Base-by-base conservation (phyloP, 139 green algal species). In the Nannochloris sp. region DNA sequence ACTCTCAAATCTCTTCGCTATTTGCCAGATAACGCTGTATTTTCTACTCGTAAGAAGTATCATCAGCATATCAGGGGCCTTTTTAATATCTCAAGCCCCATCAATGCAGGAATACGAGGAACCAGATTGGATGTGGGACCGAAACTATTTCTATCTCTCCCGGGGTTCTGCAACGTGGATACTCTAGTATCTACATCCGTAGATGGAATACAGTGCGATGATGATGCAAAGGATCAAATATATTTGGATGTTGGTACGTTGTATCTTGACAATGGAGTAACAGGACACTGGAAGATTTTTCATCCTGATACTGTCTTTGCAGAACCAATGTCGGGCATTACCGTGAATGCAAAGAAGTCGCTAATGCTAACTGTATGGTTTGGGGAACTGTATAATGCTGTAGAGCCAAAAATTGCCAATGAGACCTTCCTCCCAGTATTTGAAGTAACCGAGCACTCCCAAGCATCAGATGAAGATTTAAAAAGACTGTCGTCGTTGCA, bases 371-470 rank as follows among this genome's bases (percentile, higher is more conserved):
- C 63, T 63, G 68, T 20, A 43, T 69, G 69, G 62, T 79, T 69
- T 66, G 59, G 72, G 16, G 26, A 26, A 5, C 50, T 26, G 59
- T 81, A 68, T 68, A 14, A n/a, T 30, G 45, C 49, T 13, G 50
- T 85, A 1, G 78, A 85, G 14, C 58, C 62, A 4, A 8, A 13
- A 2, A 25, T 70, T n/a, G 57, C 80, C 17, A 59, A 62, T n/a
- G 57, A 69, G n/a, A 83, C 77, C 1, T 72, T 63, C 49, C 62
- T 85, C 17, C 79, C 79, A 23, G 74, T 85, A n/a, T 82, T 85
- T 50, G 82, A 79, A 79, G 73, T 59, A 4, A 64, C 85, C 11
- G 72, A 77, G 49, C n/a, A 31, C 12, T 65, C 43, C 12, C 44
- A 61, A 56, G 60, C 60, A 31, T 13, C 31, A 14, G 14, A 43